Conservation (phyloP, 1,284 basidiomycete genomes). For the Termitomyces sp. region DNA sequence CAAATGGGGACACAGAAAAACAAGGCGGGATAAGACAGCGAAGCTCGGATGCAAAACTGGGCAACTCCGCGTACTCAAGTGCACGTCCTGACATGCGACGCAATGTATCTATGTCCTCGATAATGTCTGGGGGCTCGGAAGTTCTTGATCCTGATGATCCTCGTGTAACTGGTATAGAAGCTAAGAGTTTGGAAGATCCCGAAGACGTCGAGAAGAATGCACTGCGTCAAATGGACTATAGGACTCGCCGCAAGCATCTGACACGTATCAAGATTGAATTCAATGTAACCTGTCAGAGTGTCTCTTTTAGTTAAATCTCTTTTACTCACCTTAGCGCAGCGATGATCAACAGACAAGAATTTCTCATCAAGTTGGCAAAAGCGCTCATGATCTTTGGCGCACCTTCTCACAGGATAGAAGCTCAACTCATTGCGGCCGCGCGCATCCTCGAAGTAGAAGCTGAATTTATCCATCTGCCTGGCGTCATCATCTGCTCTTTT, state of each 20-base stretch:
- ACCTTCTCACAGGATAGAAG: constrained; percentile 83
- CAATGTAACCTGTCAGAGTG: constrained; percentile 56
- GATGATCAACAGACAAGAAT: constrained; percentile 67
- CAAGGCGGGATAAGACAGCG: constrained; percentile 9
- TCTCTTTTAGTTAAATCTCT: constrained; percentile 1
- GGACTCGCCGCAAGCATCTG: constrained; percentile 55
- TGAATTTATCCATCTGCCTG: constrained; percentile 76
- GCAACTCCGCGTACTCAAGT: constrained; percentile 21
- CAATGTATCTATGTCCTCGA: constrained; percentile 30
- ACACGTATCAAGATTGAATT: constrained; percentile 63
- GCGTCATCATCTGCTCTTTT: constrained; percentile 79
- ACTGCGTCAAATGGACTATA: constrained; percentile 61
- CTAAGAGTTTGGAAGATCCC: constrained; percentile 45
- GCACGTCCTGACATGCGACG: constrained; percentile 23
- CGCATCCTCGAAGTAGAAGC: constrained; percentile 80
- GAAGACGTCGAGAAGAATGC: constrained; percentile 55
- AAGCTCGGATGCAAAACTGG: constrained; percentile 12
- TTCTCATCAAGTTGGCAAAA: constrained; percentile 77
- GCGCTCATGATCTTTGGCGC: constrained; percentile 80
- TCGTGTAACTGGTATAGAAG: constrained; percentile 39
- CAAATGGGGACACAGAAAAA: constrained; percentile 18
- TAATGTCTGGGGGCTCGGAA: constrained; percentile 37
- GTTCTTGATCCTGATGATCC: constrained; percentile 52
- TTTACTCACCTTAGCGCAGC: constrained; percentile 35
- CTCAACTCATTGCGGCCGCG: constrained; percentile 75